Evolutionary conservation across 331 rosid genomes (phyloP).

Genomic region (Pyracantha coccinea): DNA sequence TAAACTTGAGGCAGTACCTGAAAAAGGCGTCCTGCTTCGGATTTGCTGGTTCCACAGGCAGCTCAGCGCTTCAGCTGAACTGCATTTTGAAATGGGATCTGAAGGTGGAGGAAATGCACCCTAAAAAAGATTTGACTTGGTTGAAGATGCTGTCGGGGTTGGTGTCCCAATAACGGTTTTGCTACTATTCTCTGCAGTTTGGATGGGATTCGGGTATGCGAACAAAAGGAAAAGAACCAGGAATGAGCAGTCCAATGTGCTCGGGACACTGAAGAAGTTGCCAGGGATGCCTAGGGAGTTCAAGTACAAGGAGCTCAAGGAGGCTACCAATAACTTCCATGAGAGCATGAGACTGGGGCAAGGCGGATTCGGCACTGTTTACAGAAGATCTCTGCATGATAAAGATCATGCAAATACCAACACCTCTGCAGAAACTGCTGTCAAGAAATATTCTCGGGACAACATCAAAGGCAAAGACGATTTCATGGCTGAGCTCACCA

Average conservation of each 20-base stretch:
- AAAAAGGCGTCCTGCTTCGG: slow-evolving; percentile 27
- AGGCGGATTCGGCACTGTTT: slow-evolving; percentile 49
- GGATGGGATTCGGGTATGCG: slow-evolving; percentile 7
- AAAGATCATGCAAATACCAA: neutral
- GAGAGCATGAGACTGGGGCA: slow-evolving; percentile 36
- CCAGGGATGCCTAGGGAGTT: slow-evolving; percentile 49
- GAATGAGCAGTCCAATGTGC: slow-evolving; percentile 19
- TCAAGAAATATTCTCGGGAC: slow-evolving; percentile 41
- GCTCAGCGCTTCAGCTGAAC: slow-evolving; percentile 19
- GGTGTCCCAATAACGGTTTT: slow-evolving; percentile 18
- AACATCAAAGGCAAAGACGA: slow-evolving; percentile 33
- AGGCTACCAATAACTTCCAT: slow-evolving; percentile 37
- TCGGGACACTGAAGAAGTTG: slow-evolving; percentile 27
- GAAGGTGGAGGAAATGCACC: slow-evolving; percentile 12
- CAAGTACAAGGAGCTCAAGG: slow-evolving; percentile 31
- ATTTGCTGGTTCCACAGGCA: slow-evolving; percentile 41
- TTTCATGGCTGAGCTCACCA: slow-evolving; percentile 54
- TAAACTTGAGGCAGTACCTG: slow-evolving; percentile 21
- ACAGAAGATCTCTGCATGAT: slow-evolving; percentile 30
- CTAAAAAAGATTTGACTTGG: slow-evolving; percentile 3
- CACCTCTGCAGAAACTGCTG: slow-evolving; percentile 20
- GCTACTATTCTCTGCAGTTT: slow-evolving; percentile 6
- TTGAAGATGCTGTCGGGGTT: slow-evolving; percentile 19
- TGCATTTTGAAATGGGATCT: slow-evolving; percentile 36
- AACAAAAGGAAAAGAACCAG: slow-evolving; percentile 20